Evolutionary conservation across 352 stramenopile genomes (phyloP).

Genomic region (Phytophthora idaei): DNA sequence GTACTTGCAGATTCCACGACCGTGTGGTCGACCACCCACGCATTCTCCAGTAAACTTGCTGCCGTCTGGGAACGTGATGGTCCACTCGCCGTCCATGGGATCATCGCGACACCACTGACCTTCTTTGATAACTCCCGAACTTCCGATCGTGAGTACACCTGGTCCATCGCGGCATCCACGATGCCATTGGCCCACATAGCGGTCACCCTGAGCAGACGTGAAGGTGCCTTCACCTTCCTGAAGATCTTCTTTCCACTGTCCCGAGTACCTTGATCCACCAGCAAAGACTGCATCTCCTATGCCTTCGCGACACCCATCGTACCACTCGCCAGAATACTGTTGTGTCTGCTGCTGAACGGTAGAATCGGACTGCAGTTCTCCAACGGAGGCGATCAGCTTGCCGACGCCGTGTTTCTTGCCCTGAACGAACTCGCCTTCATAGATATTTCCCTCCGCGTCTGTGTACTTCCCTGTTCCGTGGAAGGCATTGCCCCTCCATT

Average conservation of each 20-base stretch:
- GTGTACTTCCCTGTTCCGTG: constrained; percentile 82
- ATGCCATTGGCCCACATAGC: constrained; percentile 77
- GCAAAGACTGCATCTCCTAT: constrained; percentile 60
- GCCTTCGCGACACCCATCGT: constrained; percentile 55
- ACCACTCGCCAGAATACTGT: constrained; percentile 73
- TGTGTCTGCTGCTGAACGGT: constrained; percentile 23
- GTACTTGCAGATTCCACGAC: constrained; percentile 80
- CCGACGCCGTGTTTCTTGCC: constrained; percentile 83
- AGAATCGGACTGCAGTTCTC: constrained; percentile 26
- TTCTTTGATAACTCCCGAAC: constrained; percentile 69
- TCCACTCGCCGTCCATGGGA: constrained; percentile 73
- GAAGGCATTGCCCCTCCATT: constrained; percentile 79
- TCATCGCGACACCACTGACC: constrained; percentile 63
- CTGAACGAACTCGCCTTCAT: constrained; percentile 78
- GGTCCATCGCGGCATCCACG: constrained; percentile 55
- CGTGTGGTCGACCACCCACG: constrained; percentile 64
- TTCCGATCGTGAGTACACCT: constrained; percentile 49
- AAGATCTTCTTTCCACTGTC: constrained; percentile 57
- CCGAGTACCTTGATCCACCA: constrained; percentile 64
- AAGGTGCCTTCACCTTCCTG: constrained; percentile 73
- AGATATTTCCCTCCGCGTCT: constrained; percentile 80
- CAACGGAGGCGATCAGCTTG: constrained; percentile 29
- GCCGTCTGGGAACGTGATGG: constrained; percentile 73
- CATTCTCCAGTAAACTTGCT: constrained; percentile 81
- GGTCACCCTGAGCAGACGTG: constrained; percentile 53